phyloP scores from a whole-genome alignment of 768 basidiomycete species.

The Pholiota conissans region DNA sequence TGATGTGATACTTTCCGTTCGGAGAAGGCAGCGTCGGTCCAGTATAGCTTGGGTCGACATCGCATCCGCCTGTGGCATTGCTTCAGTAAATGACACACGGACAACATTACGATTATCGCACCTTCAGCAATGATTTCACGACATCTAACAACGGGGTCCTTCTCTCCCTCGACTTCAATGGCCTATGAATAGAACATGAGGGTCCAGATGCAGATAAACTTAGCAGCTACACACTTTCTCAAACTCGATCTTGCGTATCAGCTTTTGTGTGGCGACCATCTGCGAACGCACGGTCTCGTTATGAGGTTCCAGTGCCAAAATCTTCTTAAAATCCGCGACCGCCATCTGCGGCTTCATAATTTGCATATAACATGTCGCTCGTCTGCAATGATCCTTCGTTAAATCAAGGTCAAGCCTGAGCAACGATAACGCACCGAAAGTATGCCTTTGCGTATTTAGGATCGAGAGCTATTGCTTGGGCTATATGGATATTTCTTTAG shows the following conservation, averaged over 20 bases:
- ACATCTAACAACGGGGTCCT: slow-evolving; percentile 74
- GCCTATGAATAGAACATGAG: slow-evolving; percentile 48
- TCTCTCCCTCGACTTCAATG: slow-evolving; percentile 91
- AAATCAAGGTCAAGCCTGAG: slow-evolving; percentile 8
- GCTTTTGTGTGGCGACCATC: slow-evolving; percentile 85
- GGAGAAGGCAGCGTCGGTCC: slow-evolving; percentile 71
- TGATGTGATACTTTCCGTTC: slow-evolving; percentile 72
- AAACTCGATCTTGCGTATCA: slow-evolving; percentile 86
- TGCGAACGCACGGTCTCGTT: slow-evolving; percentile 82
- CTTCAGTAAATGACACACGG: background rate
- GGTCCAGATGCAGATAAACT: background rate
- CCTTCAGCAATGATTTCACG: slow-evolving; percentile 78
- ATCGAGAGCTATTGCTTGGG: slow-evolving; percentile 84
- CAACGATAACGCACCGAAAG: slow-evolving; percentile 56
- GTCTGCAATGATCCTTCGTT: slow-evolving; percentile 40
- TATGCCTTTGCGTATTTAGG: slow-evolving; percentile 89
- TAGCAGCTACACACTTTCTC: slow-evolving; percentile 62
- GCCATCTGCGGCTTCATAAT: slow-evolving; percentile 86
- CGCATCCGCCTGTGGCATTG: slow-evolving; percentile 62
- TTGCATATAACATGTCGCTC: slow-evolving; percentile 89
- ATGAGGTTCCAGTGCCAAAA: slow-evolving; percentile 79
- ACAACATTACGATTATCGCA: slow-evolving; percentile 26
- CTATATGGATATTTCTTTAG: slow-evolving; percentile 33
- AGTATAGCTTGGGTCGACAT: slow-evolving; percentile 68
- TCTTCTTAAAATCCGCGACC: slow-evolving; percentile 84